A percentile compares a stretch with the other conserved stretches of the same genome.
These are phyloP conservation scores for Ogataea glucozyma DNA, from an alignment of 805 yeast genomes.

Conservation along the genomic window DNA sequence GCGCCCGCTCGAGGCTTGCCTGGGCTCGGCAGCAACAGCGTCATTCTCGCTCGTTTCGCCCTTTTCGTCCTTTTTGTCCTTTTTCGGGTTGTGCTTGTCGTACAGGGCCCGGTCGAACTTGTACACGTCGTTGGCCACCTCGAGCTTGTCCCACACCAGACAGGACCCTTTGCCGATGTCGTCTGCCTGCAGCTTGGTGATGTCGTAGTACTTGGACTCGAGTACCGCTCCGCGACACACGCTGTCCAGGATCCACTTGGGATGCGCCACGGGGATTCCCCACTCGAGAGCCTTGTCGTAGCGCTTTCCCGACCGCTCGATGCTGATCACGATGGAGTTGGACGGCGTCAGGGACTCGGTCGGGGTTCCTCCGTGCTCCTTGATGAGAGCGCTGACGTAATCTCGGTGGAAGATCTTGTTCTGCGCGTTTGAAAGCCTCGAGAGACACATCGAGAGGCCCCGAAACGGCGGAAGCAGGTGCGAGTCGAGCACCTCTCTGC, in stretches of 20 bases:
- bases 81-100: constrained; percentile 11
- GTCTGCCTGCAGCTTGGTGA: constrained; percentile 22
- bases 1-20: too few species aligned
- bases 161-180: constrained; percentile 35
- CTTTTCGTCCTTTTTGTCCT: background rate
- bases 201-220: constrained; percentile 41
- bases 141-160: constrained; percentile 39
- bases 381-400: constrained; percentile 38
- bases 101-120: constrained; percentile 10
- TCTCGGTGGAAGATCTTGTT: constrained; percentile 31
- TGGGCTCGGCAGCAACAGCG: background rate
- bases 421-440: constrained; percentile 34
- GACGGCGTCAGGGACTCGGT: constrained; percentile 50
- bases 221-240: constrained; percentile 45
- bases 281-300: constrained; percentile 54
- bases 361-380: constrained; percentile 49
- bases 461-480: constrained; percentile 44
- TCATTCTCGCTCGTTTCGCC: background rate
- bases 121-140: constrained; percentile 8
- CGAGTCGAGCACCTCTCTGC: constrained; percentile 17
- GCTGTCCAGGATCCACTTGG: constrained; percentile 50
- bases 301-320: constrained; percentile 52
- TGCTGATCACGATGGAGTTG: constrained; percentile 48
- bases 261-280: constrained; percentile 53
- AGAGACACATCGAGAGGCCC: constrained; percentile 46